Evolutionary conservation across 345 rosid species (phyloP).

Genomic region (Turnera subulata): DNA sequence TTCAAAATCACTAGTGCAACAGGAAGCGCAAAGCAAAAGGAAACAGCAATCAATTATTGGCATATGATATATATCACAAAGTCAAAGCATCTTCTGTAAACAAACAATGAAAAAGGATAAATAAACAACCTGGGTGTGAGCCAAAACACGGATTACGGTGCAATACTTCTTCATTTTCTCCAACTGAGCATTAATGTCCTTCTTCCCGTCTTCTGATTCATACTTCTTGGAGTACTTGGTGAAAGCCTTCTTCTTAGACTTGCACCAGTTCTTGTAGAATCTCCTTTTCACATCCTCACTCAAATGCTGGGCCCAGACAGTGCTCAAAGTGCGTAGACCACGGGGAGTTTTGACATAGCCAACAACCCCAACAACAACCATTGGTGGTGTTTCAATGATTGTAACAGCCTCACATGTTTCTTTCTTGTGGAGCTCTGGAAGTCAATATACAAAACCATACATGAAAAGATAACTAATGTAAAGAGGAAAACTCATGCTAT

Average conservation of each 20-base stretch:
- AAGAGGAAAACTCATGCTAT: too few species aligned
- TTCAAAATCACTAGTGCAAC: neutral
- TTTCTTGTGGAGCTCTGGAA: slow-evolving; percentile 82
- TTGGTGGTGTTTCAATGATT: slow-evolving; percentile 72
- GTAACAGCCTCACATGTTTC: slow-evolving; percentile 93
- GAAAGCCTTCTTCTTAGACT: slow-evolving; percentile 91
- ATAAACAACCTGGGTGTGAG: slow-evolving; percentile 70
- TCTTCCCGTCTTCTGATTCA: slow-evolving; percentile 67
- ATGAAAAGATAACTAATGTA: too few species aligned
- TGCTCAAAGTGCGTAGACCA: slow-evolving; percentile 64
- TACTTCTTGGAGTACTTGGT: slow-evolving; percentile 53
- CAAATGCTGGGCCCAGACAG: slow-evolving; percentile 89
- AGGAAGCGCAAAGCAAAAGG: too few species aligned
- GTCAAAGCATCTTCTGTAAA: neutral
- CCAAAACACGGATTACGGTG: slow-evolving; percentile 66
- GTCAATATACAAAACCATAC: too few species aligned
- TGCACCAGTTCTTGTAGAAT: slow-evolving; percentile 84
- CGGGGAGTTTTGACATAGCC: slow-evolving; percentile 75
- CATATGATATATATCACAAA: too few species aligned
- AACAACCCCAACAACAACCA: slow-evolving; percentile 83
- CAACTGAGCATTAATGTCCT: slow-evolving; percentile 53
- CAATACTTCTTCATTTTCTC: slow-evolving; percentile 82
- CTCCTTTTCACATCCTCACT: slow-evolving; percentile 77
- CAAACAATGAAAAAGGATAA: neutral
- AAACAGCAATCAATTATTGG: too few species aligned